Conservation (phyloP, 2,329 filamentous ascomycete genomes). For the Ophiocordyceps camponoti-leonardi region DNA sequence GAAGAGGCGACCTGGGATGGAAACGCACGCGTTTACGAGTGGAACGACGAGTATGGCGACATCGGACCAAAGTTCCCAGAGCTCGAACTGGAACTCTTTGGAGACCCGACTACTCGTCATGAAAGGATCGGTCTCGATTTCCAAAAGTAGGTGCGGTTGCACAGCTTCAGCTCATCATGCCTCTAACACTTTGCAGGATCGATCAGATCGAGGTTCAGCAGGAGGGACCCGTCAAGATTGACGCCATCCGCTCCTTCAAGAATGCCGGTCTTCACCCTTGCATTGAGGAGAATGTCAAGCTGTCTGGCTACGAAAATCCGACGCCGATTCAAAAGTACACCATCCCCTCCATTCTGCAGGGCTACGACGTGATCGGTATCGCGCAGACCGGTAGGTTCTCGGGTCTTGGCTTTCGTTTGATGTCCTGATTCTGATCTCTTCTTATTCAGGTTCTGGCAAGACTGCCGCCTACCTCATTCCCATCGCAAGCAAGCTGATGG, state of each 20-base stretch:
- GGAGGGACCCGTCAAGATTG: constrained; percentile 34
- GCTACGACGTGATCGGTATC: constrained; percentile 71
- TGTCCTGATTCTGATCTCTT: neutral
- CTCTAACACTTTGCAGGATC: constrained; percentile 24
- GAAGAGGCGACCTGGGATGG: constrained; percentile 23
- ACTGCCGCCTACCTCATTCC: constrained; percentile 86
- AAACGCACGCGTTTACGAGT: constrained; percentile 59
- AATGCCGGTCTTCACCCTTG: constrained; percentile 72
- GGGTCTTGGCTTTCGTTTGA: neutral
- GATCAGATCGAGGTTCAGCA: constrained; percentile 35
- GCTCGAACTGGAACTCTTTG: constrained; percentile 65
- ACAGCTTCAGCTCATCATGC: constrained; percentile 1
- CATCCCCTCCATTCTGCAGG: constrained; percentile 60
- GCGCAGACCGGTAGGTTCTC: constrained; percentile 69
- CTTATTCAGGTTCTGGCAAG: constrained; percentile 71
- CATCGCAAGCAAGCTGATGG: constrained; percentile 81
- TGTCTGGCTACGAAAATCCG: constrained; percentile 53
- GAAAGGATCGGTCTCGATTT: constrained; percentile 43
- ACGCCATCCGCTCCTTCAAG: constrained; percentile 41
- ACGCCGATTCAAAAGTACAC: constrained; percentile 82
- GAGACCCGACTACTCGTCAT: constrained; percentile 30
- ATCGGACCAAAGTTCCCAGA: constrained; percentile 54
- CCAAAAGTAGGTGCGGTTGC: constrained; percentile 30
- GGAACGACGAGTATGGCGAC: constrained; percentile 73
- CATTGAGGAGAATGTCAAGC: constrained; percentile 59